Evolutionary conservation across 163 green algal genomes (phyloP).

Genomic region (Chlorella variabilis): DNA sequence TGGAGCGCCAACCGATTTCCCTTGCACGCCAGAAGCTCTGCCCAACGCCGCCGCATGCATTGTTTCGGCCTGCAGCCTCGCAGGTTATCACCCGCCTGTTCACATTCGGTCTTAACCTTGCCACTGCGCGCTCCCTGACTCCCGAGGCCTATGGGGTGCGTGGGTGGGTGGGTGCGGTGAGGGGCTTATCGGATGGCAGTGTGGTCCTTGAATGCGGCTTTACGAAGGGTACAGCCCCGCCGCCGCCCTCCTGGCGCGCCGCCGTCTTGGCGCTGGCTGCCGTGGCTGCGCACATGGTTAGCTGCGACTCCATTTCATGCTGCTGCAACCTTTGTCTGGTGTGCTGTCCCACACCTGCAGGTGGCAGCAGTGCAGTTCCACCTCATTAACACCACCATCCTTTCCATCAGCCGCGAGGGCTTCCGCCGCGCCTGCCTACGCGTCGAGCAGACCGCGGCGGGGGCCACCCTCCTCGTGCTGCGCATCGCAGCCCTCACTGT

Average conservation of each 20-base stretch:
- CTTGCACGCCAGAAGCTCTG: too few relatives aligned
- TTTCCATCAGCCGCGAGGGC: constrained; percentile 89
- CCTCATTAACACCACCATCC: constrained; percentile 88
- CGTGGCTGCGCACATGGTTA: too few relatives aligned
- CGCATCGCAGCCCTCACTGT: constrained; percentile 57
- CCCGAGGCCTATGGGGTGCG: constrained; percentile 83
- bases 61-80: constrained; percentile 57
- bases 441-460: constrained; percentile 11
- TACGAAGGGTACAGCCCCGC: too few relatives aligned
- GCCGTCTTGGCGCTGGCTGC: too few relatives aligned
- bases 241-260: too few relatives aligned
- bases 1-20: neutral
- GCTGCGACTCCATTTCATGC: too few relatives aligned
- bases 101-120: constrained; percentile 85
- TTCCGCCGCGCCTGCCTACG: constrained; percentile 84
- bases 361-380: constrained; percentile 89
- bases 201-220: too few relatives aligned
- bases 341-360: too few relatives aligned
- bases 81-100: constrained; percentile 76
- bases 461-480: constrained; percentile 44
- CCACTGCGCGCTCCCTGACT: constrained; percentile 71
- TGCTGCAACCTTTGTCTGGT: too few relatives aligned
- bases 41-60: too few relatives aligned
- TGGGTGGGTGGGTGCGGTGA: neutral
- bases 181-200: neutral